phyloP scores from a whole-genome alignment of 2,329 filamentous ascomycete genomes.

The Iodosphaeria phyllophila region DNA sequence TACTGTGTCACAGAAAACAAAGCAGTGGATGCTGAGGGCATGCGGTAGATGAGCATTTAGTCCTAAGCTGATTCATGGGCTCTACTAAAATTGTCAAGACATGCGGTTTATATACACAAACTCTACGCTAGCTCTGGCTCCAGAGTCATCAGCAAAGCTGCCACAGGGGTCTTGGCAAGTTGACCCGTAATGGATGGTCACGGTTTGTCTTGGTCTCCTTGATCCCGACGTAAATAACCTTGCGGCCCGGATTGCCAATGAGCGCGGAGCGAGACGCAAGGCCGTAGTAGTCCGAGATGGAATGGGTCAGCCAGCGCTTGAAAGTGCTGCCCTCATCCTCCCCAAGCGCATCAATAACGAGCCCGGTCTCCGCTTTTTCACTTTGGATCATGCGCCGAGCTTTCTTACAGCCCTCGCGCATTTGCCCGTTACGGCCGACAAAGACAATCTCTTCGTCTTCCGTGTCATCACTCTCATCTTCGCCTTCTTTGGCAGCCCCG shows the following conservation, averaged over 20 bases:
- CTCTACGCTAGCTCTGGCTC: no score
- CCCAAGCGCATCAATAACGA: conserved; percentile 66
- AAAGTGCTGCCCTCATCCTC: conserved; percentile 57
- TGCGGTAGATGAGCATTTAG: no score
- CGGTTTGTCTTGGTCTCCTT: conserved; percentile 24
- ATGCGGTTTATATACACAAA: no score
- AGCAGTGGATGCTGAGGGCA: no score
- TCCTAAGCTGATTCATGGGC: no score
- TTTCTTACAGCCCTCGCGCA: conserved; percentile 29
- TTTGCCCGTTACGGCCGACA: conserved; percentile 51
- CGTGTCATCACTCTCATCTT: conserved; percentile 9
- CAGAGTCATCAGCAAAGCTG: conserved; percentile 29
- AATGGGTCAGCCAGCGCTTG: conserved; percentile 87
- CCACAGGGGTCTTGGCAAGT: conserved; percentile 44
- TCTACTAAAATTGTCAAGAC: no score
- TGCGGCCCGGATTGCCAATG: conserved; percentile 47
- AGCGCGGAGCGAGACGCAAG: conserved; percentile 69
- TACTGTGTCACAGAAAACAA: no score
- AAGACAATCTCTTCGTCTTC: conserved; percentile 62
- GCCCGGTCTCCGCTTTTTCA: conserved; percentile 23
- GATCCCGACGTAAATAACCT: conserved; percentile 71
- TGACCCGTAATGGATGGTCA: conserved; percentile 10
- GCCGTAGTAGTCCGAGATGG: conserved; percentile 83
- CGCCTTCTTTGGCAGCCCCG: conserved; percentile 21
- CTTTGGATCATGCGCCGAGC: conserved; percentile 36